Evolutionary conservation across 2,329 filamentous ascomycete species (phyloP).

Genomic region (Penicillium concentricum): DNA sequence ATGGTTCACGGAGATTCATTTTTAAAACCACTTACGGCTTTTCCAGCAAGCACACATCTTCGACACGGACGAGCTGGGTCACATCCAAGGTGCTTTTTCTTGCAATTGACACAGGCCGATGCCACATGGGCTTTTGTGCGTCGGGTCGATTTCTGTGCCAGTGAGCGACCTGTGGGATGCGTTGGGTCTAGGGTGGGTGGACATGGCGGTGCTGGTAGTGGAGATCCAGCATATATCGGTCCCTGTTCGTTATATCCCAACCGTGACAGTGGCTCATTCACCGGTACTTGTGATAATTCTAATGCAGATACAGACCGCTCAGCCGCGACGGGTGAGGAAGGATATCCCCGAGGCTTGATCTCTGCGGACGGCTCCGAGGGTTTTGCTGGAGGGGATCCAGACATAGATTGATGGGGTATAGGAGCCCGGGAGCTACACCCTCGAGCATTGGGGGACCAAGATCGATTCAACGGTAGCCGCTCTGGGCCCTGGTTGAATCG

Average conservation of each 20-base stretch:
- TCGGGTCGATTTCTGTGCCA: slow-evolving; percentile 41
- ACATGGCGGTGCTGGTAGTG: slow-evolving; percentile 24
- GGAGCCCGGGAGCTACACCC: slow-evolving; percentile 41
- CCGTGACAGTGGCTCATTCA: slow-evolving; percentile 21
- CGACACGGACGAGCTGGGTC: slow-evolving; percentile 47
- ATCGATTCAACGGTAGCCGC: slow-evolving; percentile 34
- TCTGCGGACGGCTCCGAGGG: slow-evolving; percentile 39
- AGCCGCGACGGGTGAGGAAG: slow-evolving; percentile 20
- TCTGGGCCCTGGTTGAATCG: slow-evolving; percentile 36
- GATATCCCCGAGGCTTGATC: slow-evolving; percentile 32
- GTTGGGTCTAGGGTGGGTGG: slow-evolving; percentile 24
- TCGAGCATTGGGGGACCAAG: slow-evolving; percentile 39
- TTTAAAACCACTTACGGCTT: slow-evolving; percentile 39
- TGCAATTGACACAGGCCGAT: slow-evolving; percentile 51
- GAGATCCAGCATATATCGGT: slow-evolving; percentile 11
- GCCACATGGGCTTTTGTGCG: slow-evolving; percentile 50
- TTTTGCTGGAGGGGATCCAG: slow-evolving; percentile 41
- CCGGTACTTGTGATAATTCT: slow-evolving; percentile 16
- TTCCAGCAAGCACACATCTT: slow-evolving; percentile 47
- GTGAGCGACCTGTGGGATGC: slow-evolving; percentile 24
- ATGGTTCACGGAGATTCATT: not conserved
- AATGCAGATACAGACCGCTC: slow-evolving; percentile 11
- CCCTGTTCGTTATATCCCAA: slow-evolving; percentile 21
- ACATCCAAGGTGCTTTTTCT: slow-evolving; percentile 49
- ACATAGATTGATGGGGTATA: slow-evolving; percentile 45